phyloP scores from a whole-genome alignment of 495 filamentous ascomycete species.

The Penicillium robsamsonii region DNA sequence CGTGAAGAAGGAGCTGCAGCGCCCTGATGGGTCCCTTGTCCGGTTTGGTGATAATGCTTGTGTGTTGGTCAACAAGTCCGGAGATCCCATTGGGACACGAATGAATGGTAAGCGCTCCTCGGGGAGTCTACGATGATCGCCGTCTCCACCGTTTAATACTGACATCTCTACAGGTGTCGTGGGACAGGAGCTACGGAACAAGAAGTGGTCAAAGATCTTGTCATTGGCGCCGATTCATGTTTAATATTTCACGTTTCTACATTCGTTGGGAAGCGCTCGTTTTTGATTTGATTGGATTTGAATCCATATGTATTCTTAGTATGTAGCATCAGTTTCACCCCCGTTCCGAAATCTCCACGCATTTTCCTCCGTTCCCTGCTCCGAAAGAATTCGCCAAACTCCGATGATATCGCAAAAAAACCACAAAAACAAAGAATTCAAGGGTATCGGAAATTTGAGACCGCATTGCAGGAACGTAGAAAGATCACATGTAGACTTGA shows the following conservation, averaged over 20 bases:
- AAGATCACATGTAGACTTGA: slow-evolving; percentile 67
- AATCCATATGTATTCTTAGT: slow-evolving; percentile 38
- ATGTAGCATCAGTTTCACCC: not conserved
- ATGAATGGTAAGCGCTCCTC: slow-evolving; percentile 64
- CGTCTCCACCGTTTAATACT: slow-evolving; percentile 18
- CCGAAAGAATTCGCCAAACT: slow-evolving; percentile 16
- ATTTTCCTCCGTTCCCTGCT: not conserved
- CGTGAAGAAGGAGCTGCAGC: slow-evolving; percentile 78
- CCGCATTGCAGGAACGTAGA: slow-evolving; percentile 21
- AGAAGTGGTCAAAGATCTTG: slow-evolving; percentile 96
- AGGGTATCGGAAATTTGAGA: slow-evolving; percentile 39
- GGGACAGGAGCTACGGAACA: slow-evolving; percentile 78
- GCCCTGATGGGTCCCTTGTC: slow-evolving; percentile 83
- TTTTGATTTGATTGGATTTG: slow-evolving; percentile 30
- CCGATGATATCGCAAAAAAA: slow-evolving; percentile 14
- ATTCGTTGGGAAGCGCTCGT: slow-evolving; percentile 32
- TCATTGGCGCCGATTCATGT: slow-evolving; percentile 92
- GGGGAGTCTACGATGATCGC: not conserved
- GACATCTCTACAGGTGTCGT: slow-evolving; percentile 61
- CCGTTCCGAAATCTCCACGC: not conserved
- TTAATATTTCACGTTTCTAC: slow-evolving; percentile 48
- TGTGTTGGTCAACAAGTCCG: slow-evolving; percentile 94
- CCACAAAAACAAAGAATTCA: slow-evolving; percentile 17
- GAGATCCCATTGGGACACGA: slow-evolving; percentile 90
- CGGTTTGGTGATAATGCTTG: slow-evolving; percentile 98